Evolutionary conservation across 2,329 filamentous ascomycete genomes (phyloP).

Genomic region (Tolypocladium ovalisporum): DNA sequence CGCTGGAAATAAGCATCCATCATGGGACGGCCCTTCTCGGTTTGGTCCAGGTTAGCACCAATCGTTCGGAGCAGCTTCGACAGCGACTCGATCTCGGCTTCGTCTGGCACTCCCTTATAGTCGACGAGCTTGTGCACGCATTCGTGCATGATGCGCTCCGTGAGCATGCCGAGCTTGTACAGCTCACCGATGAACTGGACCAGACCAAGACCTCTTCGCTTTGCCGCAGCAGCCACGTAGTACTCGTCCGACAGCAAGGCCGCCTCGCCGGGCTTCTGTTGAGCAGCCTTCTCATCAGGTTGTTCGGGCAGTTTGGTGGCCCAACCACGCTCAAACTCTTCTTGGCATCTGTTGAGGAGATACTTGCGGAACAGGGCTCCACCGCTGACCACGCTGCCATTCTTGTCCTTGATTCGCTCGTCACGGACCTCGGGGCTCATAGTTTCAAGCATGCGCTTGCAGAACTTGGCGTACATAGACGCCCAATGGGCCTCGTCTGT

Average conservation of each 20-base stretch:
- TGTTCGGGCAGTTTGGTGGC: slow-evolving; percentile 75
- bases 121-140: slow-evolving; percentile 96
- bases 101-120: slow-evolving; percentile 85
- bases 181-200: slow-evolving; percentile 99
- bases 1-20: slow-evolving; percentile 92
- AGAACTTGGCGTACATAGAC: slow-evolving; percentile 98
- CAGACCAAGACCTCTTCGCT: slow-evolving; percentile 91
- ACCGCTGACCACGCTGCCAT: slow-evolving; percentile 76
- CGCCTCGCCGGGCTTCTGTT: slow-evolving; percentile 55
- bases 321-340: slow-evolving; percentile 98
- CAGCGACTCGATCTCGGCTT: slow-evolving; percentile 92
- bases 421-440: slow-evolving; percentile 95
- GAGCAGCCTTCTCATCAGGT: slow-evolving; percentile 35
- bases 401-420: slow-evolving; percentile 87
- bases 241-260: slow-evolving; percentile 92
- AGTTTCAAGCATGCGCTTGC: slow-evolving; percentile 88
- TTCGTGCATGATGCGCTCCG: slow-evolving; percentile 98
- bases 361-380: slow-evolving; percentile 97
- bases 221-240: slow-evolving; percentile 85
- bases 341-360: slow-evolving; percentile 93
- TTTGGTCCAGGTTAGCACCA: slow-evolving; percentile 72
- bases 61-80: slow-evolving; percentile 88
- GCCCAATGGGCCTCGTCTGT: slow-evolving; percentile 98
- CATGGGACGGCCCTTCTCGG: slow-evolving; percentile 72
- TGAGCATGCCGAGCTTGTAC: slow-evolving; percentile 98